phyloP scores from a whole-genome alignment of 306 rosid genomes.

The Lupinus albus region DNA sequence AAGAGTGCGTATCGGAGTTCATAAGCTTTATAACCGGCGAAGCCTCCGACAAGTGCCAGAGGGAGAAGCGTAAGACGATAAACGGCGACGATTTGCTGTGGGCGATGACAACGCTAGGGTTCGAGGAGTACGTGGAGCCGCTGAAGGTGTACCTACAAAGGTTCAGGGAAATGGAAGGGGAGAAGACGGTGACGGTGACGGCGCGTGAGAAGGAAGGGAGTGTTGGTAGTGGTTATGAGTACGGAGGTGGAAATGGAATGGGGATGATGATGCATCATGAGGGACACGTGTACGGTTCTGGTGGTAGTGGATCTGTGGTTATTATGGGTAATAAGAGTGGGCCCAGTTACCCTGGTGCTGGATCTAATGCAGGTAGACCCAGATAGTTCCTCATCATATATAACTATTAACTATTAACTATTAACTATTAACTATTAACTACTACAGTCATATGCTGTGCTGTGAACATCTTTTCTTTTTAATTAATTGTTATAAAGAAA shows the following conservation, averaged over 20 bases:
- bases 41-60: slow-evolving; percentile 91
- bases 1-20: slow-evolving; percentile 93
- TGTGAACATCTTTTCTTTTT: too few species aligned
- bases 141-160: slow-evolving; percentile 76
- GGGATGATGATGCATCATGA: slow-evolving; percentile 61
- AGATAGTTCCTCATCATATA: too few species aligned
- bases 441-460: too few species aligned
- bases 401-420: too few species aligned
- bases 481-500: too few species aligned
- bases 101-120: slow-evolving; percentile 90
- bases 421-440: too few species aligned
- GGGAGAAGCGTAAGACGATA: slow-evolving; percentile 89
- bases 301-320: slow-evolving; percentile 42
- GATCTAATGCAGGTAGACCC: slow-evolving; percentile 57
- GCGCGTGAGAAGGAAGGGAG: slow-evolving; percentile 64
- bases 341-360: slow-evolving; percentile 58
- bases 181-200: slow-evolving; percentile 63
- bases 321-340: slow-evolving; percentile 56
- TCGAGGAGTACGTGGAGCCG: slow-evolving; percentile 87
- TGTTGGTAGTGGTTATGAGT: slow-evolving; percentile 33
- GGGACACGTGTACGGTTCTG: slow-evolving; percentile 74
- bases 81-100: slow-evolving; percentile 90
- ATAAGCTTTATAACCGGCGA: slow-evolving; percentile 91
- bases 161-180: slow-evolving; percentile 82
- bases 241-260: slow-evolving; percentile 29